These are phyloP conservation scores for Podila horticola DNA, from an alignment of 192 early-diverging fungal species.

Conservation along the genomic window DNA sequence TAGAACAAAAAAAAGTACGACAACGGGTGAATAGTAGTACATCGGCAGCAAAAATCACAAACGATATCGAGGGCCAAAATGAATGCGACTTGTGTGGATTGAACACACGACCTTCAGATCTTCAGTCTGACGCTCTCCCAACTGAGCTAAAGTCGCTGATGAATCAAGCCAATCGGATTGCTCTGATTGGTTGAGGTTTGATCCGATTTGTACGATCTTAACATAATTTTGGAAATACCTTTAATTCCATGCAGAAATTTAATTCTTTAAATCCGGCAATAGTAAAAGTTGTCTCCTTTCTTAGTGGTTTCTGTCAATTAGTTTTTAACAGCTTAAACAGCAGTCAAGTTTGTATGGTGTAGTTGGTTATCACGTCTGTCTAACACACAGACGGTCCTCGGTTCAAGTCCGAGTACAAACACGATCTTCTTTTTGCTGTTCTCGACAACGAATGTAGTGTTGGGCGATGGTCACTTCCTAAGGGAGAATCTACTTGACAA, in stretches of 20 bases:
- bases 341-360: conserved; percentile 49
- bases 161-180: too few relatives aligned
- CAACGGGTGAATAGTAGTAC: not conserved
- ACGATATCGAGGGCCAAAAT: not conserved
- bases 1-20: not conserved
- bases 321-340: not conserved
- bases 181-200: too few relatives aligned
- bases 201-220: too few relatives aligned
- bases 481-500: too few relatives aligned
- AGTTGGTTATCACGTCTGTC: too few relatives aligned
- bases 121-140: conserved; percentile 69
- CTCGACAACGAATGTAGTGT: not conserved
- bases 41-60: not conserved
- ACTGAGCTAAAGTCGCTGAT: conserved; percentile 57
- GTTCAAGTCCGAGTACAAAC: conserved; percentile 57
- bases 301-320: not conserved
- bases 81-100: conserved; percentile 53
- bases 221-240: too few relatives aligned
- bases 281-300: not conserved
- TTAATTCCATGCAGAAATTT: too few relatives aligned
- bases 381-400: conserved; percentile 58
- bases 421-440: conserved; percentile 3
- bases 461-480: too few relatives aligned
- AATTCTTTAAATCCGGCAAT: too few relatives aligned
- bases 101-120: conserved; percentile 66